Evolutionary conservation across 73 alveolate species (phyloP).

Genomic region (Breviolum minutum): DNA sequence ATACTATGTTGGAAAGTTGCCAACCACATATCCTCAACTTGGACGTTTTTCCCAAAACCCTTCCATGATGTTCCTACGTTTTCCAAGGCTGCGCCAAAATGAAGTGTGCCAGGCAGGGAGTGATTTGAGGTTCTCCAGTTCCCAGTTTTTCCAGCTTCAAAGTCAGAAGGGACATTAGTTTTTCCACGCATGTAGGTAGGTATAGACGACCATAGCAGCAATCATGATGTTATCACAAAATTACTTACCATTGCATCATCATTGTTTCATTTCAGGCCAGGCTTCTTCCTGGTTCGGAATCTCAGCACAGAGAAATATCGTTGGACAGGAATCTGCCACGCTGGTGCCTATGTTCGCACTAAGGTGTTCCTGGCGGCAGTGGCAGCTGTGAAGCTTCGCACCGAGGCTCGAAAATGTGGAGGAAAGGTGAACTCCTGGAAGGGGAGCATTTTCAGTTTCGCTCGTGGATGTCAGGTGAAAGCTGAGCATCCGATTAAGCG

Average conservation of each 20-base stretch:
- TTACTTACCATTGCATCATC: no score
- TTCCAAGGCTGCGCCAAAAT: conserved; percentile 1
- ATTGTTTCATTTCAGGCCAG: not conserved
- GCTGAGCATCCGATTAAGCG: conserved; percentile 5
- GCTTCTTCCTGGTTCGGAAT: not conserved
- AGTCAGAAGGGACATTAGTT: no score
- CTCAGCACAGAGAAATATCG: no score
- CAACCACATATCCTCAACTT: no score
- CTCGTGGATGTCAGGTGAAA: not conserved
- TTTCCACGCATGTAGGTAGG: not conserved
- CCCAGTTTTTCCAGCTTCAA: no score
- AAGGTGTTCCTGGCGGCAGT: not conserved
- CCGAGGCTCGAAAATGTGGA: not conserved
- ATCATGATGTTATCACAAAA: no score
- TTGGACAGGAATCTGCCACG: no score
- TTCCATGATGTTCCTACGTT: no score
- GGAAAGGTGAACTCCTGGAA: not conserved
- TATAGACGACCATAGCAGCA: no score
- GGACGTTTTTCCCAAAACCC: not conserved
- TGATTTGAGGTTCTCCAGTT: not conserved
- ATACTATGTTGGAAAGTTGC: not conserved
- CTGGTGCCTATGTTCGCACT: not conserved
- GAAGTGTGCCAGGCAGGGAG: conserved; percentile 20
- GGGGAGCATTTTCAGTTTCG: not conserved
- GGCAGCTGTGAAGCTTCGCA: not conserved